A percentile compares a stretch with the other conserved stretches of the same genome.
Conservation (phyloP, 768 basidiomycete genomes). For the Xerocomus potaroensis region DNA sequence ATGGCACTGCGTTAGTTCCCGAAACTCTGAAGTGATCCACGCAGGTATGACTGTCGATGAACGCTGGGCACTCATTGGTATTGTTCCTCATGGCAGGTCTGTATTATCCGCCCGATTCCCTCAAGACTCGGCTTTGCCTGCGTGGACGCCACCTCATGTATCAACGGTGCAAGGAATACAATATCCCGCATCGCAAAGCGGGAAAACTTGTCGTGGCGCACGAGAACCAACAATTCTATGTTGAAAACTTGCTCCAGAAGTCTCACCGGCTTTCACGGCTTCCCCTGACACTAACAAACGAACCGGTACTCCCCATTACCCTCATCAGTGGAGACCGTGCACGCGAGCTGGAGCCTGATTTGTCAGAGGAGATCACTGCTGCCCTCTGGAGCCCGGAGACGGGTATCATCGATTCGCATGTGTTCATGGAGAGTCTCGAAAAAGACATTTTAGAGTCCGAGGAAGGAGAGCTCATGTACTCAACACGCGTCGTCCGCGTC, state of each 20-base stretch:
- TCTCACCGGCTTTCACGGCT: slow-evolving; percentile 53
- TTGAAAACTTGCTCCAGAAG: slow-evolving; percentile 64
- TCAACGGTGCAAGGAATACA: slow-evolving; percentile 56
- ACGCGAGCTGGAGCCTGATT: slow-evolving; percentile 73
- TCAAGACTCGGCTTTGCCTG: slow-evolving; percentile 84
- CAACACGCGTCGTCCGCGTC: slow-evolving; percentile 80
- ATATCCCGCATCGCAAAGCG: slow-evolving; percentile 65
- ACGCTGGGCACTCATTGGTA: not conserved
- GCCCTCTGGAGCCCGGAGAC: slow-evolving; percentile 84
- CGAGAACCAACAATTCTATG: slow-evolving; percentile 60
- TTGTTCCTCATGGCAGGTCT: slow-evolving; percentile 45
- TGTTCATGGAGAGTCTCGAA: slow-evolving; percentile 79
- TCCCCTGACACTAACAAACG: slow-evolving; percentile 21
- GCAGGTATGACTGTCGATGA: slow-evolving; percentile 47
- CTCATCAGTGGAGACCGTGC: slow-evolving; percentile 68
- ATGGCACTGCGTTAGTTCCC: slow-evolving; percentile 49
- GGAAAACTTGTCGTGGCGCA: slow-evolving; percentile 91
- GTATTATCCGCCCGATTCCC: slow-evolving; percentile 77
- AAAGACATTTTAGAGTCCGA: slow-evolving; percentile 73
- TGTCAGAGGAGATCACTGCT: slow-evolving; percentile 63
- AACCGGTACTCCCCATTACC: slow-evolving; percentile 52
- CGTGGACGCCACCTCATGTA: slow-evolving; percentile 86
- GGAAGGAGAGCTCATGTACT: slow-evolving; percentile 65
- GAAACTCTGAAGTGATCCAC: slow-evolving; percentile 95
- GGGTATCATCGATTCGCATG: slow-evolving; percentile 87